Base-by-base conservation (phyloP, 768 basidiomycete genomes). In the Suillus clintonianus region DNA sequence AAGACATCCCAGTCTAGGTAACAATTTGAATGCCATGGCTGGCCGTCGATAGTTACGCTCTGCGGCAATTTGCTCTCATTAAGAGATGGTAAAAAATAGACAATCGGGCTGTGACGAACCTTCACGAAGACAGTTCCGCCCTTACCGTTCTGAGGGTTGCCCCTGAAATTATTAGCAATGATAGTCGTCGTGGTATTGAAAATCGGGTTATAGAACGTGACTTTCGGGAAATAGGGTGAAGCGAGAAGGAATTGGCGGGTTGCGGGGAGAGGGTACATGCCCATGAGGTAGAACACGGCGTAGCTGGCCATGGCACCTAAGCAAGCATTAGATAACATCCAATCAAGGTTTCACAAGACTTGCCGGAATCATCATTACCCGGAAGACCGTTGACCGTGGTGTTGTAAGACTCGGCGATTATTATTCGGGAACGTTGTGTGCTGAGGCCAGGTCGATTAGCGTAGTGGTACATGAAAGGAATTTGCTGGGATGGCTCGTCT, bases 381-480 rank as follows among this genome's bases (percentile, higher is more conserved):
- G 88, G 88, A 2, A 89, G 74, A 0, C 88, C 88, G 59, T 79
- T 80, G 14, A 74, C 75, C 8, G 86, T 81, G 0, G 83, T 85
- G 67, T 86, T 88, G 78, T 83, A 88, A 69, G 76, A 83, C 62
- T 82, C 70, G 1, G 84, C 79, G 57, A 88, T 83, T n/a, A 83
- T 78, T 68, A 85, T 81, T 32, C 87, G 74, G 36, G 85, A 82
- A 19, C 82, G 74, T 67, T 85, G 83, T 3, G 86, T 86, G 70
- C 86, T 88, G 22, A 83, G 70, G 2, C 86, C 86, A 0, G 88
- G 87, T 3, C 78, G 76, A 70, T 88, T 82, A 2, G 84, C 87
- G 66, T 89, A 89, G 74, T 89, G 87, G 67, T 88, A 88, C 87
- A 88, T 88, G 72, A 82, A 87, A 1, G 87, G 87, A 67, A 89